phyloP scores from a whole-genome alignment of 2,329 filamentous ascomycete species.

The Phialophora tarda region DNA sequence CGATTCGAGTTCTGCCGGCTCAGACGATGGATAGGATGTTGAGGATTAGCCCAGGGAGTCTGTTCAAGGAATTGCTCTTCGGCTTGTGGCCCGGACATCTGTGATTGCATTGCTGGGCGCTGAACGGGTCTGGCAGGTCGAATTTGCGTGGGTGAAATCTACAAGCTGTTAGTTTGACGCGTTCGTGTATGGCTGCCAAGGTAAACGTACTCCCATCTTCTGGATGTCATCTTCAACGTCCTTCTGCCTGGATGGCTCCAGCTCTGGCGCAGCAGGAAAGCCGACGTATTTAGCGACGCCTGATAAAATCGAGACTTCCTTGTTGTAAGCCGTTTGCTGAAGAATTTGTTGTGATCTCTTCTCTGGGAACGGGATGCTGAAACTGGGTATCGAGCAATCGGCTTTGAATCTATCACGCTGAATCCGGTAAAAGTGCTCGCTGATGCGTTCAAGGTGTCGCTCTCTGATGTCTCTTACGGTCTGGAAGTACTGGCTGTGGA shows the following conservation, averaged over 20 bases:
- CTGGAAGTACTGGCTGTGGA: constrained; percentile 91
- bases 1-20: constrained; percentile 45
- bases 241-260: constrained; percentile 71
- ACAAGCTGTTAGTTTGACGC: constrained; percentile 19
- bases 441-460: constrained; percentile 76
- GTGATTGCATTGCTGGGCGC: constrained; percentile 42
- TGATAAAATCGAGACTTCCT: constrained; percentile 87
- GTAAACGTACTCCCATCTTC: constrained; percentile 79
- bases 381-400: constrained; percentile 80
- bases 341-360: constrained; percentile 76
- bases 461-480: constrained; percentile 82
- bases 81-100: constrained; percentile 49
- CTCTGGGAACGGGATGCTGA: constrained; percentile 78
- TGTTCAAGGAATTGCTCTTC: constrained; percentile 87
- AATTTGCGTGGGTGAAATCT: constrained; percentile 33
- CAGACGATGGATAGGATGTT: constrained; percentile 71
- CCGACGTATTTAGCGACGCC: constrained; percentile 94
- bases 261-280: constrained; percentile 90
- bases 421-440: constrained; percentile 89
- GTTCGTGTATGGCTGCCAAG: neutral
- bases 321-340: constrained; percentile 90
- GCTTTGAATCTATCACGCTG: constrained; percentile 83
- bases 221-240: constrained; percentile 87
- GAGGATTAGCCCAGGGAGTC: constrained; percentile 90
- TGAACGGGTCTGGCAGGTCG: constrained; percentile 28